Conservation (phyloP, 768 basidiomycete genomes). For the Rhizopogon rudus region DNA sequence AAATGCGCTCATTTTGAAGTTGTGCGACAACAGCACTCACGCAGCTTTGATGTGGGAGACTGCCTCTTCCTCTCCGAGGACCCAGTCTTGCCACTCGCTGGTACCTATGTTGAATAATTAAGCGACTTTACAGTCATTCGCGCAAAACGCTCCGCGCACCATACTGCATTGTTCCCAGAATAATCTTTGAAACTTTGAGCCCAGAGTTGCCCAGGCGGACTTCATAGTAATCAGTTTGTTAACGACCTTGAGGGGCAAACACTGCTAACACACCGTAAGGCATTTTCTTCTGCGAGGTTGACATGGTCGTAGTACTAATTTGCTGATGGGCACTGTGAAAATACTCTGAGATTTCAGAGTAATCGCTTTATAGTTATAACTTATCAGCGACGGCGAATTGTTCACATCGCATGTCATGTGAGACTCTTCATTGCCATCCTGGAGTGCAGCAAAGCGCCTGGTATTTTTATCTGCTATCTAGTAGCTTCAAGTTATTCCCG, state of each 20-base stretch:
- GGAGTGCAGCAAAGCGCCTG: not conserved
- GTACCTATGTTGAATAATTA: not conserved
- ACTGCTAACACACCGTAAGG: not conserved
- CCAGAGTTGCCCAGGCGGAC: constrained; percentile 40
- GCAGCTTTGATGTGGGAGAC: constrained; percentile 34
- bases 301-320: not conserved
- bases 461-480: constrained; percentile 1
- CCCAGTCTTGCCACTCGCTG: constrained; percentile 25
- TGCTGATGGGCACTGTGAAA: not conserved
- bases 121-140: not conserved
- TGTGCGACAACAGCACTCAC: constrained; percentile 1
- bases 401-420: not conserved
- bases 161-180: constrained; percentile 32
- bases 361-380: not conserved
- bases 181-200: constrained; percentile 34
- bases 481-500: not conserved
- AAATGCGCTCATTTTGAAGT: not conserved
- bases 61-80: constrained; percentile 30
- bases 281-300: constrained; percentile 1
- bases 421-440: not conserved
- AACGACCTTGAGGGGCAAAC: not conserved
- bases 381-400: not conserved
- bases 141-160: constrained; percentile 9
- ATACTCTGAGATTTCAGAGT: not conserved
- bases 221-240: constrained; percentile 5